phyloP scores from a whole-genome alignment of 208 protist species.

The Leishmania guyanensis region DNA sequence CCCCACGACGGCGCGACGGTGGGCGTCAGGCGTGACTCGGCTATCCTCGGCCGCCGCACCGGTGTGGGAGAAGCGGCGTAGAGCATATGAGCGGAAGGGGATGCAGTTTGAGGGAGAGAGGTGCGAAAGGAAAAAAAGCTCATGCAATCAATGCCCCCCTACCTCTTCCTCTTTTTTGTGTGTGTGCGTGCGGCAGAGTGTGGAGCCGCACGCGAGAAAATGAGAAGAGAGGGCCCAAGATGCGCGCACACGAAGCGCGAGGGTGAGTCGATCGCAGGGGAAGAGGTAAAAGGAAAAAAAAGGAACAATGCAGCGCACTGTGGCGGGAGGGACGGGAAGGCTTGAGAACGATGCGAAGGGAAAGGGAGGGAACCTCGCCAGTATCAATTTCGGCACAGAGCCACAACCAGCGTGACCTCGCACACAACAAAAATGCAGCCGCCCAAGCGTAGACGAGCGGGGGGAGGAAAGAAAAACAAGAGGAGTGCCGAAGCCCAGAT shows the following conservation, averaged over 20 bases:
- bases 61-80: background rate
- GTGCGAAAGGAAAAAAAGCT: background rate
- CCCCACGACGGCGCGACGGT: background rate
- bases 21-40: background rate
- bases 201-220: too few species aligned
- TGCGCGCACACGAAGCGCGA: too few species aligned
- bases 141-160: background rate
- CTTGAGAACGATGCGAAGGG: too few species aligned
- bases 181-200: too few species aligned
- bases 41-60: conserved; percentile 1
- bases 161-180: background rate
- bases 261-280: too few species aligned
- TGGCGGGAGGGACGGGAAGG: background rate
- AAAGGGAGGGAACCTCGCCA: background rate
- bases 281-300: too few species aligned
- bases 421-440: too few species aligned
- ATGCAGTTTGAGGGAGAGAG: background rate
- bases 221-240: too few species aligned
- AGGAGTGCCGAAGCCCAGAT: too few species aligned
- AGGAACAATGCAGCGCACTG: too few species aligned
- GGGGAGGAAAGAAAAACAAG: too few species aligned
- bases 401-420: background rate
- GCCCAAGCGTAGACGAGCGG: too few species aligned
- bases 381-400: background rate
- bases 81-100: background rate